Conservation (phyloP, 352 stramenopile genomes). For the Detonula confervacea region DNA sequence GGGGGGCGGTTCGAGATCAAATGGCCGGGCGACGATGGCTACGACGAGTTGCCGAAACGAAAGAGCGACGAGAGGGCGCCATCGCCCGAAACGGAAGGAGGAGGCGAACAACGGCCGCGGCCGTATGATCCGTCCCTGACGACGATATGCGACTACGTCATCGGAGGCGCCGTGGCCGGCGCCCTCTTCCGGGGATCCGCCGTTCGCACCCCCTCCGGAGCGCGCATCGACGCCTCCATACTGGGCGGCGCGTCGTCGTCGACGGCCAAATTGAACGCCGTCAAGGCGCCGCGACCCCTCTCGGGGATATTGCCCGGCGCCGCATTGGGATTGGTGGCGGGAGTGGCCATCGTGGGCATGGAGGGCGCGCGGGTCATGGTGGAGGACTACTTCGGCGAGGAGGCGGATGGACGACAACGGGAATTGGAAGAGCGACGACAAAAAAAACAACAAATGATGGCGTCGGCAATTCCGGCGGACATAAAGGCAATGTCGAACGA, state of each 20-base stretch:
- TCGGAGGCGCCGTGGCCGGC: constrained; percentile 45
- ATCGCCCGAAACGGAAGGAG: background rate
- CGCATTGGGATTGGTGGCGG: constrained; percentile 49
- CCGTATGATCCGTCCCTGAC: constrained; percentile 1
- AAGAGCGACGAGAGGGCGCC: background rate
- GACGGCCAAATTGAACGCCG: background rate
- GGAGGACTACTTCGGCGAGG: constrained; percentile 27
- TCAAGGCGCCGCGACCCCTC: constrained; percentile 10
- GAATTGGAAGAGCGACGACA: constrained; percentile 1
- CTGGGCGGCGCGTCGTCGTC: constrained; percentile 14
- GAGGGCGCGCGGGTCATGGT: constrained; percentile 22
- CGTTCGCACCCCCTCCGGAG: constrained; percentile 34
- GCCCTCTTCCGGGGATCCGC: constrained; percentile 44
- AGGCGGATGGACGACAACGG: constrained; percentile 8
- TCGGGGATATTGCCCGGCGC: constrained; percentile 52
- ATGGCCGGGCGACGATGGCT: no score
- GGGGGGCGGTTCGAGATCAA: background rate
- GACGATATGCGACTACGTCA: constrained; percentile 49
- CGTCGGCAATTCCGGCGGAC: constrained; percentile 31
- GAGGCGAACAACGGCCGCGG: no score
- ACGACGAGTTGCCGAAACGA: background rate
- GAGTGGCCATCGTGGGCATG: constrained; percentile 34
- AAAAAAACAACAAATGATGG: no score
- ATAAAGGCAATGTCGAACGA: constrained; percentile 53
- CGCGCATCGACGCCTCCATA: constrained; percentile 35